These are phyloP conservation scores for Calonectria pseudoturangicola DNA, from an alignment of 2,329 filamentous ascomycete genomes.

Conservation along the genomic window DNA sequence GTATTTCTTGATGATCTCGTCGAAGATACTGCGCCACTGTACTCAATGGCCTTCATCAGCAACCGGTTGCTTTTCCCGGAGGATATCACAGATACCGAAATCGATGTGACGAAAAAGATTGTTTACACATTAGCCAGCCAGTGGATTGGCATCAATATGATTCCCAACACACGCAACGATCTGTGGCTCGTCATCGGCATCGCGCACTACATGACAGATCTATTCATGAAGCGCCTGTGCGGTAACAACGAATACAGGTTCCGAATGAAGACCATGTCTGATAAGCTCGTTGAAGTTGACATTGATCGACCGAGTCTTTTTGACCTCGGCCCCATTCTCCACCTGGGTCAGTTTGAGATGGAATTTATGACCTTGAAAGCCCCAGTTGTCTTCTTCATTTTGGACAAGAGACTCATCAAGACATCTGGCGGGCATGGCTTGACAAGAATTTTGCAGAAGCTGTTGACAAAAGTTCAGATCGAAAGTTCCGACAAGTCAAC, in stretches of 20 bases:
- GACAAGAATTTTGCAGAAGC: constrained; percentile 87
- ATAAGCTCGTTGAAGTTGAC: constrained; percentile 88
- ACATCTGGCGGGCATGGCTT: constrained; percentile 87
- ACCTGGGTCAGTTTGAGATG: constrained; percentile 88
- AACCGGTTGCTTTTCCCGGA: constrained; percentile 89
- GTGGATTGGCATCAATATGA: constrained; percentile 95
- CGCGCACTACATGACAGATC: constrained; percentile 95
- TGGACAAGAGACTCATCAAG: constrained; percentile 93
- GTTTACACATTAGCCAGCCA: constrained; percentile 91
- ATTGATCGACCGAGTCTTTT: constrained; percentile 87
- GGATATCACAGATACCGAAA: constrained; percentile 88
- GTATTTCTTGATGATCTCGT: constrained; percentile 95
- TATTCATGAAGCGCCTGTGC: constrained; percentile 92
- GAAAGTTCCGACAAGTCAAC: constrained; percentile 77
- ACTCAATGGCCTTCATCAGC: constrained; percentile 91
- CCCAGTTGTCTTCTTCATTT: constrained; percentile 91
- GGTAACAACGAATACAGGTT: constrained; percentile 97
- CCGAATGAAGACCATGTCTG: constrained; percentile 88
- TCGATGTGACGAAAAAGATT: constrained; percentile 86
- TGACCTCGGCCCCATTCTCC: constrained; percentile 84
- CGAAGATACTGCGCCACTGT: constrained; percentile 83
- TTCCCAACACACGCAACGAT: constrained; percentile 87
- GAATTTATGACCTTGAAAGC: constrained; percentile 96
- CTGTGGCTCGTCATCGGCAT: constrained; percentile 93
- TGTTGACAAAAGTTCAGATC: constrained; percentile 89